Evolutionary conservation across 257 asterid genomes (phyloP), one percentile per base, ranked within the genome.

Genomic region (Fraxinus pennsylvanica): DNA sequence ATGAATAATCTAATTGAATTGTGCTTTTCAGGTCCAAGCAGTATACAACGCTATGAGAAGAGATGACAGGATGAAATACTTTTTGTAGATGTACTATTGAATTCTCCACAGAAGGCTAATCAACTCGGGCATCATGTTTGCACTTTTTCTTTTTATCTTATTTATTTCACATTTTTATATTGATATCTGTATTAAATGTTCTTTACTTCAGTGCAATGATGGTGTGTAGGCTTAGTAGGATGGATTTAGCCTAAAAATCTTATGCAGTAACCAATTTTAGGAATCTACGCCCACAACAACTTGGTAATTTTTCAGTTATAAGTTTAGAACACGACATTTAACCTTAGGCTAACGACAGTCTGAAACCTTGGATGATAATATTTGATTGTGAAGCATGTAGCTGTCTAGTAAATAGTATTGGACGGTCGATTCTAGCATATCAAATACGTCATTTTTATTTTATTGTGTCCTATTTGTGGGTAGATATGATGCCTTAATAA

Each of bases 41-140:
- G 94, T 94, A 47, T 94, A 94, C 88, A 92, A 91, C 69, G 97
- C 98, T 27, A 94, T 94, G 98, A 91, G 92, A 83, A 85, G 92
- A 82, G 97, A 94, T 71, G 93, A 88, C 74, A 81, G 98, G 87
- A 90, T 94, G 98, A 94, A 94, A 85, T 94, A 92, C 79, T 94
- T 94, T 81, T 79, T 91, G 86, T 94, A 84, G 81, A 71, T 75
- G 41, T 17, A 50, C 22, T 54, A 14, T 75, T 79, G 69, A 82
- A 73, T 68, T 50, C 70, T 78, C 82, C 75, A 63, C 61, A 59
- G 80, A 45, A 77, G 78, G 76, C 72, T 68, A 74, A 70, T 74
- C 63, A 63, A 74, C 78, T 68, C 54, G 43, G 54, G 39, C 57
- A 65, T 67, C 84, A 81, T 73, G 54, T 65, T 82, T 74, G 59